A percentile compares a stretch with the other conserved stretches of the same genome.
These are phyloP conservation scores for Amaranthus palmeri DNA, from an alignment of 148 eudicot species.

Conservation along the genomic window DNA sequence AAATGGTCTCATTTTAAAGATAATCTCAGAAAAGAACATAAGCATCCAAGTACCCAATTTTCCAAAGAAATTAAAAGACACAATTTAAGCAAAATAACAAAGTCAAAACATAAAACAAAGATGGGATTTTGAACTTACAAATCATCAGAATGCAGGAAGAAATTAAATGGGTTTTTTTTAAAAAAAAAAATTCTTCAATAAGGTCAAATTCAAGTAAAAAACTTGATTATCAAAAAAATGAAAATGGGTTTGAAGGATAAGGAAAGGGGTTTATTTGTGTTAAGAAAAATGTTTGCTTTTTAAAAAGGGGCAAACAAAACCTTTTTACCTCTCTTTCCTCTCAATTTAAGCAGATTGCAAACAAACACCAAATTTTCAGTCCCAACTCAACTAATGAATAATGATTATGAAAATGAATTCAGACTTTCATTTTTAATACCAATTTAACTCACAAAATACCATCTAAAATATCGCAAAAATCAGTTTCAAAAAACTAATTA, in stretches of 20 bases:
- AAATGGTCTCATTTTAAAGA: constrained; percentile 8
- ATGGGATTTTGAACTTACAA: constrained; percentile 41
- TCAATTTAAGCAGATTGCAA: too few species aligned
- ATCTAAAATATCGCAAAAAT: too few species aligned
- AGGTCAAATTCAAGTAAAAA: constrained; percentile 12
- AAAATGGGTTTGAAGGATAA: background rate
- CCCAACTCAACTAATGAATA: too few species aligned
- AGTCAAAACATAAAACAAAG: constrained; percentile 5
- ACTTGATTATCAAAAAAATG: background rate
- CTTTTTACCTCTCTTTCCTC: too few species aligned
- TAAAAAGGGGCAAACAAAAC: constrained; percentile 10
- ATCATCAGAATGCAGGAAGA: constrained; percentile 36
- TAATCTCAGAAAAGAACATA: constrained; percentile 13
- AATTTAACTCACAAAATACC: too few species aligned
- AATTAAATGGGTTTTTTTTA: constrained; percentile 21
- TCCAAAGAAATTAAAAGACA: background rate
- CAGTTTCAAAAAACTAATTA: too few species aligned
- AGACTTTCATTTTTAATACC: too few species aligned
- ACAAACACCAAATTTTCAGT: too few species aligned
- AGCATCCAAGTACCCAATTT: constrained; percentile 21
- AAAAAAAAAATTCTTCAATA: constrained; percentile 26
- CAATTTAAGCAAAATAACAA: too few species aligned
- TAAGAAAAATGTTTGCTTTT: constrained; percentile 23
- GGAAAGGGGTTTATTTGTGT: too few species aligned
- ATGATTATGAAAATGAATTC: too few species aligned